Evolutionary conservation across 2,329 filamentous ascomycete species (phyloP), one percentile per base, ranked within the genome.

Genomic region (Verruconis gallopava): DNA sequence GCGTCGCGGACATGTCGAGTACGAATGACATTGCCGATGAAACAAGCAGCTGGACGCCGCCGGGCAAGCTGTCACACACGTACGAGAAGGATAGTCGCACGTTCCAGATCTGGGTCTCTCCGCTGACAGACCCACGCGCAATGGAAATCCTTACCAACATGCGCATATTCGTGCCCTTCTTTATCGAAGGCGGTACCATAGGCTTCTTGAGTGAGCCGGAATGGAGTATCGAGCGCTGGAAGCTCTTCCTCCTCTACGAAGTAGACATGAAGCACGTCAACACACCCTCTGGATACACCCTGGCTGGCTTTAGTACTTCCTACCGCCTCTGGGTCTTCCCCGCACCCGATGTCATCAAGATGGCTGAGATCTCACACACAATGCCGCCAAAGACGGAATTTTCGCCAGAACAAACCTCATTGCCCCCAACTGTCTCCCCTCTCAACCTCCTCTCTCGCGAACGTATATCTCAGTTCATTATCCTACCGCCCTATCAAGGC

Each of bases 401-500:
- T 35, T 3, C 17, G 5, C 9, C 21, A 17, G 36, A 44, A 5
- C 42, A 25, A 15, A 19, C 21, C 9, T 21, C 21, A 2, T 14
- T 43, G 19, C 38, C 38, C 15, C 13, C 22, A 43, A 32, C 17
- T 9, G 18, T 40, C n/a, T 40, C 37, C 17, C 4, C 37, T 5
- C 73, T 69, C 3, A 65, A 79, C 38, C 70, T 88, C 2, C 81
- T 84, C 11, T 81, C 80, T 51, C 78, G 89, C 30, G 77, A 85
- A 46, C 75, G 93, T 35, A 84, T 98, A 49, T 93, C 89, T 0
- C 91, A 98, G 58, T 96, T 96, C 60, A 56, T 98, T 46, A 79
- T 98, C 48, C 69, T 98, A 9, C 88, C 88, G 2, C 81, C 85
- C 4, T 93, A 85, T 59, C 88, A 95, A 57, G 72, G 75, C 47